phyloP scores from a whole-genome alignment of 257 asterid species.

The Solanum dulcamara region DNA sequence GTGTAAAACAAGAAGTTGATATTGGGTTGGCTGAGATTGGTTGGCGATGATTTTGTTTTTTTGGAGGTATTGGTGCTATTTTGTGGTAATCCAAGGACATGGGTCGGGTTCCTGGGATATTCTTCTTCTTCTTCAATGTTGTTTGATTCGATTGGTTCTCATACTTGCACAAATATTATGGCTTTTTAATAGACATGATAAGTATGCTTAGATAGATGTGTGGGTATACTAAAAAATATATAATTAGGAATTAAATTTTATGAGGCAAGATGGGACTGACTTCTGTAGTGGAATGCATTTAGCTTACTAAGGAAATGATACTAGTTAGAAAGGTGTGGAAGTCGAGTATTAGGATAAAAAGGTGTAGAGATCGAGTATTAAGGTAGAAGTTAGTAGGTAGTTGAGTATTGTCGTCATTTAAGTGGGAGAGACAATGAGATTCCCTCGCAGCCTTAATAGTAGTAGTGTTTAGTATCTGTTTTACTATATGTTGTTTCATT shows the following conservation, averaged over 20 bases:
- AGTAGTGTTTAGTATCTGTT: neutral
- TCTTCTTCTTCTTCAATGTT: neutral
- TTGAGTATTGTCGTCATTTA: neutral
- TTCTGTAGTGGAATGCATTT: neutral
- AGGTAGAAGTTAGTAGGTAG: neutral
- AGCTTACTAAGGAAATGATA: neutral
- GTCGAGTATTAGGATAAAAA: neutral
- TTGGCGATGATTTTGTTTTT: neutral
- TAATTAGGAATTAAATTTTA: neutral
- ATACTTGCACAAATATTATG: neutral
- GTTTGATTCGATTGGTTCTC: neutral
- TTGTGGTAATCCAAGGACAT: neutral
- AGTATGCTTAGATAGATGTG: neutral
- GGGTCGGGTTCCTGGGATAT: neutral
- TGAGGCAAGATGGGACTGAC: neutral
- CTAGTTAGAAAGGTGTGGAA: neutral
- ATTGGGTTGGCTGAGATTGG: neutral
- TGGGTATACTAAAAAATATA: neutral
- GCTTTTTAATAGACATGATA: neutral
- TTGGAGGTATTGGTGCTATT: neutral
- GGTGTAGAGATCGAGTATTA: neutral
- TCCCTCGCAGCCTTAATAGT: neutral
- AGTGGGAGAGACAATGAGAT: too few species aligned
- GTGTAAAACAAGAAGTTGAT: neutral
- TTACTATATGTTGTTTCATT: neutral